These are phyloP conservation scores for Hirschfeldia incana DNA, from an alignment of 345 rosid genomes.

Conservation along the genomic window DNA sequence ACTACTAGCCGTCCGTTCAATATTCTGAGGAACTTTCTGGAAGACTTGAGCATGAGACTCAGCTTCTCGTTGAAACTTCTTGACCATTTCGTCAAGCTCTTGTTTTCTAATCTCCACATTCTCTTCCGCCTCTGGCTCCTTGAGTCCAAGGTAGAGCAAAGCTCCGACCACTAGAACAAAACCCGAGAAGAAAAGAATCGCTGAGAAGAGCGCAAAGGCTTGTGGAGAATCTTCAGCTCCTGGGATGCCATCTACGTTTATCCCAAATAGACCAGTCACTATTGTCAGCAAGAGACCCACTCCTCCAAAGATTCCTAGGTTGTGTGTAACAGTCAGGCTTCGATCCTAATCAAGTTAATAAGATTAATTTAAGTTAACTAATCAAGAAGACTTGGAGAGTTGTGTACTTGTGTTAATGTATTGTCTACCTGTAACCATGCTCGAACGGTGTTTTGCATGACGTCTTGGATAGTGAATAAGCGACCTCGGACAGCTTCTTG, in stretches of 20 bases:
- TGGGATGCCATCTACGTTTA: constrained; percentile 69
- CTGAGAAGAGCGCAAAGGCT: constrained; percentile 53
- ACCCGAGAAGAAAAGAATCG: constrained; percentile 47
- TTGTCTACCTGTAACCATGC: constrained; percentile 64
- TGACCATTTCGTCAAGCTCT: constrained; percentile 62
- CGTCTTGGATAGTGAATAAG: constrained; percentile 17
- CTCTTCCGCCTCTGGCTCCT: constrained; percentile 49
- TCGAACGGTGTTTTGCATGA: constrained; percentile 66
- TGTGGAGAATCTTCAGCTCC: constrained; percentile 47
- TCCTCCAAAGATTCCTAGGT: constrained; percentile 68
- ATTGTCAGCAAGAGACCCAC: constrained; percentile 62
- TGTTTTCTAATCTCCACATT: constrained; percentile 50
- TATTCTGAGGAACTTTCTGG: constrained; percentile 40
- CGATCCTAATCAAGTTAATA: constrained; percentile 43
- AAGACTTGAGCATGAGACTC: constrained; percentile 61
- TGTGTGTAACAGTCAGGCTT: constrained; percentile 65
- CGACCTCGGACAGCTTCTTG: constrained; percentile 18
- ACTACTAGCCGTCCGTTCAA: constrained; percentile 39
- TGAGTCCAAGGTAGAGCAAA: constrained; percentile 59
- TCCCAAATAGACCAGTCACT: constrained; percentile 64
- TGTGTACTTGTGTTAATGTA: neutral
- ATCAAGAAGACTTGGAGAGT: neutral
- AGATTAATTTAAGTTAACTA: no score
- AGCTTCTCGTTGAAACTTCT: constrained; percentile 61
- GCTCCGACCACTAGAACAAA: constrained; percentile 44